Evolutionary conservation across 2,329 filamentous ascomycete species (phyloP), one percentile per base, ranked within the genome.

Genomic region (Ophiostoma ulmi): DNA sequence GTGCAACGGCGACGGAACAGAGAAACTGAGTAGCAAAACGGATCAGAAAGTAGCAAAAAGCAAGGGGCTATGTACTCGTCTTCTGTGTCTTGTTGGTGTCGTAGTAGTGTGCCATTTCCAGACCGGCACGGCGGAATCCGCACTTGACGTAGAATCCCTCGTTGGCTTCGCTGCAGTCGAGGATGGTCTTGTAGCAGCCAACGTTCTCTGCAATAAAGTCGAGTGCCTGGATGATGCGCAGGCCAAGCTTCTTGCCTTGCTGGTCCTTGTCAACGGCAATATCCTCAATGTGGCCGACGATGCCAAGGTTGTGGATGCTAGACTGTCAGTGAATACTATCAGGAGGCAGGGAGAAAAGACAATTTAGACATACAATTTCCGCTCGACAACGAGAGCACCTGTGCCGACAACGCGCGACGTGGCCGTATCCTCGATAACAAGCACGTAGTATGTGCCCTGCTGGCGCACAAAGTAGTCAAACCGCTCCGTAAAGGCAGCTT

Each of bases 141-240:
- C 95, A 98, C 86, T 98, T 98, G 80, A 97, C 86, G 80, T 99
- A 99, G 84, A 99, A 98, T 31, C 94, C 94, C 80, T 97, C 93
- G 79, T 98, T 99, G 76, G 91, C 88, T 81, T 97, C 94, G 75
- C 91, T 96, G 84, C 95, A 99, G 81, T 98, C 94, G 74, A 98
- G 87, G 75, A 99, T 98, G 74, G 89, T 93, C 90, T 95, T 98
- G 82, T 98, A 98, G 82, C 94, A 98, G 70, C 94, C 95, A 71
- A 95, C 90, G 78, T 93, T 87, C 78, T 92, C 88, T 70, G 94
- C 93, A 72, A 98, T 89, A 78, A 86, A 91, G 81, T 98, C 94
- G 78, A 99, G 86, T 8, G 94, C 93, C 82, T 98, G 92, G 77
- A 98, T 98, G 75, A 98, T 90, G 75, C 93, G 87, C 77, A 97